These are phyloP conservation scores for Pinus albicaulis DNA, from an alignment of 75 land plant species.

Conservation along the genomic window DNA sequence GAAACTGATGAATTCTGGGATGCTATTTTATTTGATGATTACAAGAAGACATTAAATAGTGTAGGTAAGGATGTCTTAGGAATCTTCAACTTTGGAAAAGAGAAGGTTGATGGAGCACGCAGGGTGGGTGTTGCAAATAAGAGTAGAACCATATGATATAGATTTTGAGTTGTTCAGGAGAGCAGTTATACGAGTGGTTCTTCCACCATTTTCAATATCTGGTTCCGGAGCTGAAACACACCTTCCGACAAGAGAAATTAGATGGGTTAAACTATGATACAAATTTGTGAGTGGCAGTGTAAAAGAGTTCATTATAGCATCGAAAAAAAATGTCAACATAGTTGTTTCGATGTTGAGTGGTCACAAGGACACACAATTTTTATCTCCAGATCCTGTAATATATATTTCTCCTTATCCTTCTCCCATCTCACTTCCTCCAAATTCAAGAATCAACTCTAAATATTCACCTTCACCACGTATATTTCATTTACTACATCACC, in stretches of 20 bases:
- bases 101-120: background rate
- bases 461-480: slow-evolving; percentile 14
- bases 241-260: slow-evolving; percentile 35
- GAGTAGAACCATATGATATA: slow-evolving; percentile 29
- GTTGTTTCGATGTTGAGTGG: background rate
- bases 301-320: slow-evolving; percentile 10
- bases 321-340: slow-evolving; percentile 3
- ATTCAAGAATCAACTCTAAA: background rate
- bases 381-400: background rate
- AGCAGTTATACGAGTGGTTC: slow-evolving; percentile 31
- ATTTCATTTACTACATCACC: slow-evolving; percentile 10
- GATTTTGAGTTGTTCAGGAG: slow-evolving; percentile 41
- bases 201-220: slow-evolving; percentile 24
- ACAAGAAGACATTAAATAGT: background rate
- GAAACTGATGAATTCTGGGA: slow-evolving; percentile 47
- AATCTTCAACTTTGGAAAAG: background rate
- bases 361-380: background rate
- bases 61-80: background rate
- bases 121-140: slow-evolving; percentile 17
- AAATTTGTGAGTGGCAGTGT: slow-evolving; percentile 30
- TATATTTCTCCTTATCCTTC: slow-evolving; percentile 10
- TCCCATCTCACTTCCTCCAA: background rate
- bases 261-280: slow-evolving; percentile 27
- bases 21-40: slow-evolving; percentile 12
- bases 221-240: slow-evolving; percentile 24